A percentile compares a stretch with the other conserved stretches of the same genome.
Conservation (phyloP, 1,139 yeast genomes). For the Taphrina wiesneri region DNA sequence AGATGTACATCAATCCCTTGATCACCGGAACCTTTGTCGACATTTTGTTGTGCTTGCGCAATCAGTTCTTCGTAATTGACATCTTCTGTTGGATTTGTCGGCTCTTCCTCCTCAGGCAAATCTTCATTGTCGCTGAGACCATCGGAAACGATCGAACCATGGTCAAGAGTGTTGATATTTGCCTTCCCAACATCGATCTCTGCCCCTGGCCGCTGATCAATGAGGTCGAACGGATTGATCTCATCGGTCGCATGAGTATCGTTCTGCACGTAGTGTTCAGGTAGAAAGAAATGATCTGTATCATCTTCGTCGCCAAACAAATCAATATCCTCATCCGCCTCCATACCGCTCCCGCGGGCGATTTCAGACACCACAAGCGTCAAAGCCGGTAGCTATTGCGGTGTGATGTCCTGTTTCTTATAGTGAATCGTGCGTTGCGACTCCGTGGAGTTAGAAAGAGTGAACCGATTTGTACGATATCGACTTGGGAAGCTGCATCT, state of each 20-base stretch:
- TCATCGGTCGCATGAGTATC: neutral
- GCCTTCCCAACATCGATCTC: neutral
- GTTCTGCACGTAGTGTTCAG: slow-evolving; percentile 20
- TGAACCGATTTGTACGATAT: neutral
- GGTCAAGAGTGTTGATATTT: neutral
- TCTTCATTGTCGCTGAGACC: slow-evolving; percentile 32
- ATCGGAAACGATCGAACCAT: slow-evolving; percentile 20
- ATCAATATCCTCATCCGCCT: slow-evolving; percentile 16
- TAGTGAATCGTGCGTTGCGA: neutral
- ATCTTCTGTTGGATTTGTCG: slow-evolving; percentile 37
- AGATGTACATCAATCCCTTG: slow-evolving; percentile 12
- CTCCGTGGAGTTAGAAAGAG: neutral
- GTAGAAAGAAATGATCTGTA: slow-evolving; percentile 32
- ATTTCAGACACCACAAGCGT: neutral
- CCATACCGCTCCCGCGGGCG: neutral
- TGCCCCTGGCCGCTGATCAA: neutral
- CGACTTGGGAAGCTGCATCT: neutral
- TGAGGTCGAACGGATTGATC: neutral
- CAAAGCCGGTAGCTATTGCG: neutral
- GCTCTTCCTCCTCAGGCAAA: slow-evolving; percentile 51
- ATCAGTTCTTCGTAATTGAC: slow-evolving; percentile 43
- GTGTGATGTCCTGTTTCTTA: neutral
- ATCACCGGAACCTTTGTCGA: slow-evolving; percentile 39
- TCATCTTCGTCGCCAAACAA: slow-evolving; percentile 30
- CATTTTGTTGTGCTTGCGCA: slow-evolving; percentile 39